Base-by-base conservation (phyloP, 306 rosid species). In the Cicer bijugum region DNA sequence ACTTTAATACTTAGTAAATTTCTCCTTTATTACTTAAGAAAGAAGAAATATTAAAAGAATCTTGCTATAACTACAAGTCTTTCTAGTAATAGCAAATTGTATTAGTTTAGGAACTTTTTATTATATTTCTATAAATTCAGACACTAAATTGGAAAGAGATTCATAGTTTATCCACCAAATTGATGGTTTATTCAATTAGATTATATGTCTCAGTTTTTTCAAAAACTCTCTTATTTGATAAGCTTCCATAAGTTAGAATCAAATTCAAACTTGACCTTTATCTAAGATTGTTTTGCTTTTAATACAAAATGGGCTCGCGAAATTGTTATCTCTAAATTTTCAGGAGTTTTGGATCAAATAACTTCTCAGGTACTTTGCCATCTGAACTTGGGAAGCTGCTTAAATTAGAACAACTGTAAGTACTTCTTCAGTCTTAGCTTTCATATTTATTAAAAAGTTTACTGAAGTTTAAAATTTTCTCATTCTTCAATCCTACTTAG, bases 281-380 rank as follows among this genome's bases (percentile, higher is more conserved):
- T 58, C 33, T 4, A n/a, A 33, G 33, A 43, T 28, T 60, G 6
- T 70, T 55, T 8, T 72, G 9, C 35, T 67, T n/a, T 58, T 33
- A 20, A 16, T 8, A 59, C 43, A 55, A 71, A 12, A 15, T 40
- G 33, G 14, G 14, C 59, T 38, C 14, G 59, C 56, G 55, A 45
- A n/a, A 50, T 61, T 23, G n/a, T 66, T 67, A 33, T 16, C 77
- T 10, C 59, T 48, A 66, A 60, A 74, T 65, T 72, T 85, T 68
- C 64, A 93, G 98, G 59, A 11, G 55, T 20, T 69, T 86, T 67
- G 37, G 39, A 51, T 47, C 91, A 60, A 93, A 91, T 88, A 93
- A 86, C 71, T 91, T 91, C 78, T 78, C 89, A 1, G 96, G 97
- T 35, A 44, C 92, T 79, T 79, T 93, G 11, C 97, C 98, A 48